Evolutionary conservation across 2,329 filamentous ascomycete species (phyloP), one percentile per base, ranked within the genome.

Genomic region (Bisporella sp.): DNA sequence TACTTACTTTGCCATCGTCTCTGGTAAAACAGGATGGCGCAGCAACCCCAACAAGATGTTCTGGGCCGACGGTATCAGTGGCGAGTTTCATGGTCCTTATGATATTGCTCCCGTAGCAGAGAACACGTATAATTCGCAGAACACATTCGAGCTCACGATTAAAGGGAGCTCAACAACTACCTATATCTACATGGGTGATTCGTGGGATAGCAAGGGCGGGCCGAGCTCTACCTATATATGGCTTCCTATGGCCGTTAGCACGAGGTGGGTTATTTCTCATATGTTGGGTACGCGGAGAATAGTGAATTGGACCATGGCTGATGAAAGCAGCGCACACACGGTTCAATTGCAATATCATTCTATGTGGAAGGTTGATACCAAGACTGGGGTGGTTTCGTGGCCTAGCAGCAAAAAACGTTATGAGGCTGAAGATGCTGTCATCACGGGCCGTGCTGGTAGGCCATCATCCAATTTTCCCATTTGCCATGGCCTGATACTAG

Each of bases 311-410:
- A 21, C 3, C 21, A 21, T 21, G 21, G 21, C 21, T 39, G 35
- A 21, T 21, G 21, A 21, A 39, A 39, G 13, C 3, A 61, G 61
- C 12, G 54, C 57, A 0, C 66, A 67, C 45, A 66, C 62, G 8
- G 57, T 69, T 3, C 62, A 59, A 3, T 54, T 71, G 40, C 62
- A 70, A 39, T 70, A 70, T 47, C 63, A 70, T 56, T 58, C 64
- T 13, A 69, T 69, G 66, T 71, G 68, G 68, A 68, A 66, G 54
- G 59, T 71, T 30, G 66, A 71, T 47, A 59, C 65, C 2, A 62
- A 60, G 7, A 71, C 69, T 5, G 68, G 68, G 5, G 66, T 61
- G 2, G 64, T 71, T 9, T 62, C 56, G 30, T 62, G 57, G 47
- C 66, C 65, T 29, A 58, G 49, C 37, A 56, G 56, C 30, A 59